Base-by-base conservation (phyloP, 176 grass and related monocot genomes). In the Pontederia crassipes region DNA sequence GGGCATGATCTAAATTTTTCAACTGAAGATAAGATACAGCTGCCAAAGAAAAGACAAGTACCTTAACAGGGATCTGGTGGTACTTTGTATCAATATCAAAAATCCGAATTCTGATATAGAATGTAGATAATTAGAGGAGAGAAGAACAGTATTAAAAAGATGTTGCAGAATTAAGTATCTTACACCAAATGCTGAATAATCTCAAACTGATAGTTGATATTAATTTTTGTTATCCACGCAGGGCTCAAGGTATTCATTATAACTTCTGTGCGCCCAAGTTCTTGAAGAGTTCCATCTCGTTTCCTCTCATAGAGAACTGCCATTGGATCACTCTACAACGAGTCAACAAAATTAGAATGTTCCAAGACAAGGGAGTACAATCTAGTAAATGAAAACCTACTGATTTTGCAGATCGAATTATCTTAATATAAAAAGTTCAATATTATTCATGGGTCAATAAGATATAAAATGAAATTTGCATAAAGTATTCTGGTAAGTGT, bases 61-160 rank as follows among this genome's bases (percentile, higher is more conserved):
- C 93, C 93, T 97, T 97, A 72, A 86, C 81, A 54, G 87, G 70
- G 53, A 57, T 78, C 50, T 83, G 82, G 45, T 91, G 87, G 58
- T 88, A 97, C 64, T 80, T 91, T 28, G 93, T 97, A 72, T 97
- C 93, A 60, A 92, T 28, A 55, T 97, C 93, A 85, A 85, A 91
- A 58, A 97, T 53, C 74, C 46, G 86, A 54, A 92, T 88, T 52
- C 93, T 97, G 67, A 9, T 9, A 80, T 63, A 15, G 52, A 80
- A 57, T 49, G 67, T 26, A 16, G 47, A 57, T 71, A 78, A 67
- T 17, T 77, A 24, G 17, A 72, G 61, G 0, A 59, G 52, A 59
- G 4, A 57, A 57, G 18, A 55, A 58, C 27, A 70, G n/a, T 64
- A 57, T 48, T 57, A 2, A 6, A 48, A 17, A 67, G 52, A 20